A percentile compares a stretch with the other conserved stretches of the same genome.
These are phyloP conservation scores for Coniosporium apollinis DNA, from an alignment of 495 filamentous ascomycete genomes.

Conservation along the genomic window DNA sequence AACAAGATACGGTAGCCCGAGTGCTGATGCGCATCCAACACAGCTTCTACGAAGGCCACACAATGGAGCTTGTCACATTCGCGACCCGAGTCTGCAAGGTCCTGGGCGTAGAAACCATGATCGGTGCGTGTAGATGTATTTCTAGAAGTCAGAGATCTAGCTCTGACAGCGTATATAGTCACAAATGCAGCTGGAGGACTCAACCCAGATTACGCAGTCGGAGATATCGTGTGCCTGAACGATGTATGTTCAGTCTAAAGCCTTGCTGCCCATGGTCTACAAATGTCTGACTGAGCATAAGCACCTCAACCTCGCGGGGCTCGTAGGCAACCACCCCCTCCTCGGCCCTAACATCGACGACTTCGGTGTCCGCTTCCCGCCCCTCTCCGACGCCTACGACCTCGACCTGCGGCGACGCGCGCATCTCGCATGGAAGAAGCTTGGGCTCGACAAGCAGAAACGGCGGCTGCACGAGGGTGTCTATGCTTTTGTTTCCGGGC, in stretches of 20 bases:
- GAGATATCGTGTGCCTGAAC: constrained; percentile 56
- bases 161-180: constrained; percentile 23
- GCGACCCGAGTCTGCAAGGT: constrained; percentile 54
- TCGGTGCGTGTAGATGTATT: constrained; percentile 30
- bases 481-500: constrained; percentile 59
- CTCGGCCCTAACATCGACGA: constrained; percentile 51
- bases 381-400: constrained; percentile 64
- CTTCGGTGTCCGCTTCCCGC: constrained; percentile 54
- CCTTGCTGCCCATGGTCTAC: not conserved
- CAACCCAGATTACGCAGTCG: constrained; percentile 49
- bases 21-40: not conserved
- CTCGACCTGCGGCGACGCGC: constrained; percentile 43
- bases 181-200: constrained; percentile 67
- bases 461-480: constrained; percentile 52
- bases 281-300: constrained; percentile 26
- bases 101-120: constrained; percentile 45
- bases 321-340: constrained; percentile 53
- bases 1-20: not conserved
- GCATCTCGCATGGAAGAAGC: constrained; percentile 43
- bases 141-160: constrained; percentile 2
- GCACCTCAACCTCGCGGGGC: constrained; percentile 61
- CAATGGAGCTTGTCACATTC: constrained; percentile 50
- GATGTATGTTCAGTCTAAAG: constrained; percentile 34
- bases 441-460: constrained; percentile 24
- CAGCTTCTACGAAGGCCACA: constrained; percentile 66